Conservation (phyloP, 1,139 yeast species). For the Yamadazyma triangularis region DNA sequence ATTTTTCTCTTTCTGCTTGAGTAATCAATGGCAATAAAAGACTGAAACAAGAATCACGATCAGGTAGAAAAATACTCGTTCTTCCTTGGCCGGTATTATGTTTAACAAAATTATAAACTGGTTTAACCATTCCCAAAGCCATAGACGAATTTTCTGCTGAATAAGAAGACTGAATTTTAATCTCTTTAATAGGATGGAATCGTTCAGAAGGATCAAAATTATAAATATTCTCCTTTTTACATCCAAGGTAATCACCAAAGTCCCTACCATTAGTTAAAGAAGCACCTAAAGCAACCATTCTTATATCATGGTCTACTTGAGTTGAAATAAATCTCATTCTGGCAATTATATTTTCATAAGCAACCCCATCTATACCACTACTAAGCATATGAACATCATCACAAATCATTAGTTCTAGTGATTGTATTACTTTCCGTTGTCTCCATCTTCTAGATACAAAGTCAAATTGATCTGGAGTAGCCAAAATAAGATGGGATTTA, state of each 20-base stretch:
- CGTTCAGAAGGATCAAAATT: slow-evolving; percentile 69
- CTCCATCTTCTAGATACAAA: slow-evolving; percentile 76
- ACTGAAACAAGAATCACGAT: slow-evolving; percentile 52
- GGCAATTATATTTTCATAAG: slow-evolving; percentile 66
- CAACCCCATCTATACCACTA: slow-evolving; percentile 47
- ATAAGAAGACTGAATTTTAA: slow-evolving; percentile 43
- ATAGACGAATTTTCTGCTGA: slow-evolving; percentile 6
- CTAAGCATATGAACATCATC: slow-evolving; percentile 79
- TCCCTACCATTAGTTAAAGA: slow-evolving; percentile 75
- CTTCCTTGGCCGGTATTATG: slow-evolving; percentile 19
- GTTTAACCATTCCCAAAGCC: slow-evolving; percentile 13
- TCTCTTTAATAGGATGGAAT: slow-evolving; percentile 48
- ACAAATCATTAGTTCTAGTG: slow-evolving; percentile 62
- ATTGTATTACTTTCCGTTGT: slow-evolving; percentile 63
- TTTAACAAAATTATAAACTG: slow-evolving; percentile 37
- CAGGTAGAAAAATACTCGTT: slow-evolving; percentile 53
- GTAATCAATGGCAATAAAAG: slow-evolving; percentile 43
- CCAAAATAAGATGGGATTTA: slow-evolving; percentile 60
- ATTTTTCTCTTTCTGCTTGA: slow-evolving; percentile 26
- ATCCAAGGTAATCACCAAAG: slow-evolving; percentile 84
- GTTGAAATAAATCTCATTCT: slow-evolving; percentile 67
- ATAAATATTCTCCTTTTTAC: slow-evolving; percentile 51
- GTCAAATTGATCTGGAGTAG: slow-evolving; percentile 80
- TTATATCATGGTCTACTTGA: slow-evolving; percentile 49
- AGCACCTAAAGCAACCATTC: slow-evolving; percentile 65